Evolutionary conservation across 2,329 filamentous ascomycete species (phyloP).

Genomic region (Fusarium sulawesiense): DNA sequence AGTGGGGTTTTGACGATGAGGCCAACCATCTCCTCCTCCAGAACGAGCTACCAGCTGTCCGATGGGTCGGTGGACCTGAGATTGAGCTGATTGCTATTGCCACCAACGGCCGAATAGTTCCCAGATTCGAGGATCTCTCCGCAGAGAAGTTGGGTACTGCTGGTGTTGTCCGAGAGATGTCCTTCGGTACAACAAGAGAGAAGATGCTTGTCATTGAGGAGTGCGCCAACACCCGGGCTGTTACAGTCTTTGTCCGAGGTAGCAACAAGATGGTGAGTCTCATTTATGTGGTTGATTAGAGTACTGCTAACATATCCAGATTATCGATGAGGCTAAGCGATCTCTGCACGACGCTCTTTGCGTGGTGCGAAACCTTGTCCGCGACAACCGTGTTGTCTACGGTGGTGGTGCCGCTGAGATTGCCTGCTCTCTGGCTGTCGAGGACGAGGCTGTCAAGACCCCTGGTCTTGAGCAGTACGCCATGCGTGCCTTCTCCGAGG

Average conservation of each 20-base stretch:
- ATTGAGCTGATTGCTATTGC: constrained; percentile 99
- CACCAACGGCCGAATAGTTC: constrained; percentile 97
- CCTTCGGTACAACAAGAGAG: constrained; percentile 95
- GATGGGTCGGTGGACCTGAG: constrained; percentile 98
- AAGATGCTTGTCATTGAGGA: constrained; percentile 99
- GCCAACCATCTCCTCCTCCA: constrained; percentile 97
- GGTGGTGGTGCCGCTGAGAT: constrained; percentile 97
- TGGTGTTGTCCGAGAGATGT: constrained; percentile 92
- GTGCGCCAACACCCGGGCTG: constrained; percentile 96
- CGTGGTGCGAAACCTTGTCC: constrained; percentile 95
- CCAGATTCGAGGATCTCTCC: constrained; percentile 93
- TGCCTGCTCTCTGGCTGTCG: constrained; percentile 94
- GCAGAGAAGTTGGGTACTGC: constrained; percentile 91
- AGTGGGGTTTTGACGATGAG: constrained; percentile 99
- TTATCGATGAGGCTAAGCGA: constrained; percentile 98
- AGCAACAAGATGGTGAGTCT: constrained; percentile 96
- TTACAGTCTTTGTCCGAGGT: constrained; percentile 94
- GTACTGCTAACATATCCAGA: constrained; percentile 63
- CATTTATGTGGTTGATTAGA: not conserved
- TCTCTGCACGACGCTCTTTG: constrained; percentile 97
- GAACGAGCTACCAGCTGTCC: constrained; percentile 93
- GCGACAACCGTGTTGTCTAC: constrained; percentile 97
- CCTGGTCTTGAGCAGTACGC: constrained; percentile 98
- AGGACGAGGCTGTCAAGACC: constrained; percentile 93
- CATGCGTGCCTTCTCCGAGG: constrained; percentile 97